phyloP scores from a whole-genome alignment of 2,329 filamentous ascomycete species.

The Diplocarpon mali region DNA sequence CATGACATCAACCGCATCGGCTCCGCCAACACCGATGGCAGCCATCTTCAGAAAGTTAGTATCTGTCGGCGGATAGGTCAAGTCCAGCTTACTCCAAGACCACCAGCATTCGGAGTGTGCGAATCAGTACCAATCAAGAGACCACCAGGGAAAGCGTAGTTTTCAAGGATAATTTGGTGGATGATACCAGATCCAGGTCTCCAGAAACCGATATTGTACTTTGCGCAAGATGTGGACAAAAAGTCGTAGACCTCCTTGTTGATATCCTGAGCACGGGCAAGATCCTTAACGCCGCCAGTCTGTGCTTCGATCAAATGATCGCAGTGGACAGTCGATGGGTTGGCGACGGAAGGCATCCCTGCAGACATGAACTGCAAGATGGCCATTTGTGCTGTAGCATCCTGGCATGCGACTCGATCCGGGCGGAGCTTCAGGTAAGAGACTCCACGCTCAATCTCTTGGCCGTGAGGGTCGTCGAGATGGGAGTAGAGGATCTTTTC shows the following conservation, averaged over 20 bases:
- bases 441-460: slow-evolving; percentile 90
- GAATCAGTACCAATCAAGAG: slow-evolving; percentile 96
- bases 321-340: slow-evolving; percentile 92
- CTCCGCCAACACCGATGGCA: slow-evolving; percentile 51
- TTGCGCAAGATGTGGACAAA: slow-evolving; percentile 83
- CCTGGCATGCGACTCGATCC: slow-evolving; percentile 97
- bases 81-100: slow-evolving; percentile 66
- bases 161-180: slow-evolving; percentile 96
- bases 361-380: slow-evolving; percentile 99
- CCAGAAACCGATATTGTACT: slow-evolving; percentile 99
- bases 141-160: slow-evolving; percentile 98
- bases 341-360: slow-evolving; percentile 89
- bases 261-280: slow-evolving; percentile 79
- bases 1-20: slow-evolving; percentile 98
- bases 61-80: background rate
- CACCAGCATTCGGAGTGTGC: slow-evolving; percentile 94
- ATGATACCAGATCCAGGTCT: slow-evolving; percentile 97
- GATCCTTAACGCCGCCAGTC: slow-evolving; percentile 84
- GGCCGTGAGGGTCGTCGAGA: slow-evolving; percentile 88
- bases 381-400: slow-evolving; percentile 99
- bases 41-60: background rate
- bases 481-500: slow-evolving; percentile 99
- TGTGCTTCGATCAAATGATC: slow-evolving; percentile 99
- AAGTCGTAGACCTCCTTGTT: slow-evolving; percentile 99
- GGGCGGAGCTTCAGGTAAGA: slow-evolving; percentile 96